phyloP scores from a whole-genome alignment of 73 alveolate species.

The Uronychia binucleata region DNA sequence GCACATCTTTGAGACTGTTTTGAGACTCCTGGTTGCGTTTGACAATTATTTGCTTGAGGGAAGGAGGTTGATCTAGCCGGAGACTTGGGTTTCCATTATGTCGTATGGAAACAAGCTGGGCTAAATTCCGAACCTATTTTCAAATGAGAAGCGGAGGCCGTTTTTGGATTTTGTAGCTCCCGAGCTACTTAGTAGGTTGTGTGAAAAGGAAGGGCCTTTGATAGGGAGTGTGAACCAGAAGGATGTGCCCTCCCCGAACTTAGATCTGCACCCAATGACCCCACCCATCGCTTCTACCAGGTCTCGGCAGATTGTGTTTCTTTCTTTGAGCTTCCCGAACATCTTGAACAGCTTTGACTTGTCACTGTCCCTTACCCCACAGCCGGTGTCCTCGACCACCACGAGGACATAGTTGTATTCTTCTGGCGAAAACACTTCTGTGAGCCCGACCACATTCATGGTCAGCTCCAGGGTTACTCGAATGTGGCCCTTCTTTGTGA shows the following conservation, averaged over 20 bases:
- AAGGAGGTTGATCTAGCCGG: neutral
- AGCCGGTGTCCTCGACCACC: constrained; percentile 50
- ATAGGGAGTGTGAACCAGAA: neutral
- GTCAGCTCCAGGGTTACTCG: neutral
- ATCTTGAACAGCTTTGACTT: constrained; percentile 34
- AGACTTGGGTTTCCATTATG: neutral
- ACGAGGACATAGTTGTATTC: neutral
- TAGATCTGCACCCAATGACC: neutral
- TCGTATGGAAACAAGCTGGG: neutral
- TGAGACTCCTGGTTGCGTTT: neutral
- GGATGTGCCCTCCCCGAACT: constrained; percentile 2
- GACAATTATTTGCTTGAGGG: no score
- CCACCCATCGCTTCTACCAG: constrained; percentile 51
- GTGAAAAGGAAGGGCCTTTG: no score
- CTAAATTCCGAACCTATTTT: neutral
- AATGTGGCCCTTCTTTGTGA: neutral
- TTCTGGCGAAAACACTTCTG: neutral
- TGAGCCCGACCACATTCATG: neutral
- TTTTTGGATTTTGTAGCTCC: neutral
- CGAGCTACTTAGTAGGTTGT: no score
- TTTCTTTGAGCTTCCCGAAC: constrained; percentile 41
- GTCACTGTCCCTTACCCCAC: constrained; percentile 52
- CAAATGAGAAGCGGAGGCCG: neutral
- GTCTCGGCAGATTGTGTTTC: constrained; percentile 32
- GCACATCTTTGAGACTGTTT: neutral